Evolutionary conservation across 805 yeast species (phyloP).

Genomic region (Ogataea angusta): DNA sequence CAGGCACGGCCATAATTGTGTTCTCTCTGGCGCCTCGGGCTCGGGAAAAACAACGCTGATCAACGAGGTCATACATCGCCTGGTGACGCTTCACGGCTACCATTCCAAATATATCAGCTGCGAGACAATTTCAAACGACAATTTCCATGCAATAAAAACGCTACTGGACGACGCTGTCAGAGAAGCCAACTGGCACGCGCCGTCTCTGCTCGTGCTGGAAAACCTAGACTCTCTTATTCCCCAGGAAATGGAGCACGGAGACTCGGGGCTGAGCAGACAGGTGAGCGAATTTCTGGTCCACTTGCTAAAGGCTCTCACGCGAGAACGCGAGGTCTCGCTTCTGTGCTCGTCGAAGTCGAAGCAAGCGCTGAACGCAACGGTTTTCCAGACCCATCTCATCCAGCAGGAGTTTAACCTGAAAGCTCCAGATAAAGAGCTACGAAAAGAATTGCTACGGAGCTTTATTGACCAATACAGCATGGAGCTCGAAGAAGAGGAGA

Average conservation of each 20-base stretch:
- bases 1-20: conserved; percentile 45
- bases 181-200: conserved; percentile 63
- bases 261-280: conserved; percentile 59
- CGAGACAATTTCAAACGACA: conserved; percentile 55
- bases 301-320: conserved; percentile 41
- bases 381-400: conserved; percentile 67
- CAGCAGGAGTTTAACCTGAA: conserved; percentile 58
- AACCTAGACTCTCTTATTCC: conserved; percentile 72
- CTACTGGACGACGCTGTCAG: conserved; percentile 48
- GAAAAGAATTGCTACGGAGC: conserved; percentile 38
- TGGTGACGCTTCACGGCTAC: conserved; percentile 41
- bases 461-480: conserved; percentile 26
- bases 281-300: conserved; percentile 56
- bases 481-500: conserved; percentile 38
- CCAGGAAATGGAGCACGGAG: conserved; percentile 56
- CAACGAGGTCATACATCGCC: conserved; percentile 36
- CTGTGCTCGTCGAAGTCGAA: conserved; percentile 63
- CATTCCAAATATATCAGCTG: conserved; percentile 50
- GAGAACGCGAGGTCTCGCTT: conserved; percentile 50
- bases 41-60: conserved; percentile 72
- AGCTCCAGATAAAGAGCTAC: conserved; percentile 62
- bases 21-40: conserved; percentile 74
- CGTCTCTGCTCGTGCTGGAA: conserved; percentile 72
- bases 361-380: conserved; percentile 56
- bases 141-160: conserved; percentile 42